Evolutionary conservation across 805 yeast species (phyloP).

Genomic region (Yamadazyma paraphyllophila): DNA sequence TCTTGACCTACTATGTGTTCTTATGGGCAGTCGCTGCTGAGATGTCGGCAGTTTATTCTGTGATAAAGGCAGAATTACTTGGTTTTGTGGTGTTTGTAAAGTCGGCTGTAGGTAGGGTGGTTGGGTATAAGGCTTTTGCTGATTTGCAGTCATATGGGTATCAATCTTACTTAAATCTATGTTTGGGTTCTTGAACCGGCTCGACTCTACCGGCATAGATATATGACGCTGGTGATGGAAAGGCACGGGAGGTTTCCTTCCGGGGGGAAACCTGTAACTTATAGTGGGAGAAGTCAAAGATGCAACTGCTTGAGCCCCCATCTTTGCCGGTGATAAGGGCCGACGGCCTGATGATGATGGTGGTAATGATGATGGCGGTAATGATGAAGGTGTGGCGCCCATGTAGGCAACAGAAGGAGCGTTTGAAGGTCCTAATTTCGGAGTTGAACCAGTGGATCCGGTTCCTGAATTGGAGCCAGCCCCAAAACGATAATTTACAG

Average conservation of each 20-base stretch:
- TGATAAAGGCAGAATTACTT: not conserved
- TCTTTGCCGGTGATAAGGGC: constrained; percentile 9
- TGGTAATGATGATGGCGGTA: not conserved
- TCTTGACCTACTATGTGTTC: constrained; percentile 20
- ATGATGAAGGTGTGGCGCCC: not conserved
- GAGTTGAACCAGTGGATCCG: not conserved
- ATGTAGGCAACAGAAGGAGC: not conserved
- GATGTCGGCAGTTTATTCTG: constrained; percentile 2
- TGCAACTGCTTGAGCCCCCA: constrained; percentile 32
- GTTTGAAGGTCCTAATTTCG: constrained; percentile 8
- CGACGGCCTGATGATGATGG: not conserved
- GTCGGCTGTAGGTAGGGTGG: not conserved
- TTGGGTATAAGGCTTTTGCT: constrained; percentile 4
- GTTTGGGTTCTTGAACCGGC: constrained; percentile 5
- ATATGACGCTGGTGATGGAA: constrained; percentile 39
- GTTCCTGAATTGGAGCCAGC: constrained; percentile 16
- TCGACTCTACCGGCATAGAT: constrained; percentile 34
- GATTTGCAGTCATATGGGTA: constrained; percentile 6
- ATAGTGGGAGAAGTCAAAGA: constrained; percentile 34
- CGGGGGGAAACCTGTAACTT: constrained; percentile 14
- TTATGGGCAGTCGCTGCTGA: constrained; percentile 8
- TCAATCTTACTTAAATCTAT: constrained; percentile 19
- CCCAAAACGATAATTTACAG: constrained; percentile 37
- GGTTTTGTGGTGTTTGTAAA: constrained; percentile 6
- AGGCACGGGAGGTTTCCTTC: constrained; percentile 12